Evolutionary conservation across 257 asterid species (phyloP).

Genomic region (Salvia hispanica): DNA sequence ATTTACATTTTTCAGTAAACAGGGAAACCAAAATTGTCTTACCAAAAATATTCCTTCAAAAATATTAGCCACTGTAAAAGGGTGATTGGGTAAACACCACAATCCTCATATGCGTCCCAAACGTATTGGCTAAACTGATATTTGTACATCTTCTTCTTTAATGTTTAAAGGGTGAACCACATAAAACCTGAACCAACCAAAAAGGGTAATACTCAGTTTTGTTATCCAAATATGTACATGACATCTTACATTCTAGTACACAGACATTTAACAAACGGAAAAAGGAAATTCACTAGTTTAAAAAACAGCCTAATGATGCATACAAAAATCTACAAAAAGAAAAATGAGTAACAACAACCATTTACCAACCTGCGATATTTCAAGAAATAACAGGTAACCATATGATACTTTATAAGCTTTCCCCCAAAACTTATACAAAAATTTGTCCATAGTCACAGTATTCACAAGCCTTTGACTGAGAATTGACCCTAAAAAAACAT

Average conservation of each 20-base stretch:
- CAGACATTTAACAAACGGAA: slow-evolving; percentile 2
- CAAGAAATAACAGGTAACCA: slow-evolving; percentile 90
- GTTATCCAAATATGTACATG: not conserved
- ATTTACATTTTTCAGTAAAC: not conserved
- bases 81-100: slow-evolving; percentile 83
- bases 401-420: slow-evolving; percentile 80
- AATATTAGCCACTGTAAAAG: slow-evolving; percentile 79
- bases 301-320: not conserved
- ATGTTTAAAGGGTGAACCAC: slow-evolving; percentile 91
- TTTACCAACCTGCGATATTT: slow-evolving; percentile 75
- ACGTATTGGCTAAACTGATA: slow-evolving; percentile 94
- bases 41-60: slow-evolving; percentile 96
- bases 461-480: slow-evolving; percentile 92
- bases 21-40: slow-evolving; percentile 25
- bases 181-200: slow-evolving; percentile 63
- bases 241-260: not conserved
- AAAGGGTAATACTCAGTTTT: slow-evolving; percentile 26
- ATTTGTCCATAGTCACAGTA: slow-evolving; percentile 72
- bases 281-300: slow-evolving; percentile 9
- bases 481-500: slow-evolving; percentile 86
- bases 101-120: slow-evolving; percentile 96
- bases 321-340: slow-evolving; percentile 11
- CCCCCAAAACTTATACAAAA: slow-evolving; percentile 75
- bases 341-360: slow-evolving; percentile 12
- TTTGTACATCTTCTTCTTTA: slow-evolving; percentile 93